Conservation (phyloP, 257 asterid genomes). For the Leptodermis oblonga region DNA sequence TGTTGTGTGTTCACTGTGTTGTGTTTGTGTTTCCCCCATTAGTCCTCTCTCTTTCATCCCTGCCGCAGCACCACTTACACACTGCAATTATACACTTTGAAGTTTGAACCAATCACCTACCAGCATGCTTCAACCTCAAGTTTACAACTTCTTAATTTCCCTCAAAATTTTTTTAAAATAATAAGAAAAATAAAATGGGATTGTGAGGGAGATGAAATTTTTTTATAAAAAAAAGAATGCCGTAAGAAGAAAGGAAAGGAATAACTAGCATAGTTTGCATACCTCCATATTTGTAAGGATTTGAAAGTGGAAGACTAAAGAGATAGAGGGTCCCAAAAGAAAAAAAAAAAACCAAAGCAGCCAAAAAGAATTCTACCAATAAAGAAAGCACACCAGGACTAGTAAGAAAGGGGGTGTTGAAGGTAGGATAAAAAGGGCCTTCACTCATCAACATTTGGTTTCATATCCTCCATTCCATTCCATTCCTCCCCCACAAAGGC, state of each 20-base stretch:
- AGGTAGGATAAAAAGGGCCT: conserved; percentile 43
- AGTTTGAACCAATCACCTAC: conserved; percentile 52
- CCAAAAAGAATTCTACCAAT: conserved; percentile 38
- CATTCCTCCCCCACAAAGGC: conserved; percentile 12
- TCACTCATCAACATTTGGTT: conserved; percentile 7
- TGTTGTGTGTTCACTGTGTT: conserved; percentile 58
- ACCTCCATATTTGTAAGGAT: conserved; percentile 33
- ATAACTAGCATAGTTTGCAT: conserved; percentile 34
- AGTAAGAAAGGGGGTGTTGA: conserved; percentile 15
- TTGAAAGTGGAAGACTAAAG: conserved; percentile 19
- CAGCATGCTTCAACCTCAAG: conserved; percentile 25
- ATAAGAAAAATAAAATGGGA: conserved; percentile 5
- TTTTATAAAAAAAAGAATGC: conserved; percentile 51
- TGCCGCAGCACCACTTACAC: conserved; percentile 30
- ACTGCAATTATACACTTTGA: conserved; percentile 38
- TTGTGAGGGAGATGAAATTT: conserved; percentile 45
- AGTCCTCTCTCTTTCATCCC: conserved; percentile 18
- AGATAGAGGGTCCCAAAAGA: conserved; percentile 29
- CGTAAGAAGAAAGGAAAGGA: conserved; percentile 72
- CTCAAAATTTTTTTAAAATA: neutral
- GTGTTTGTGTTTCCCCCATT: conserved; percentile 30
- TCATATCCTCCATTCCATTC: conserved; percentile 8
- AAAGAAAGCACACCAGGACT: conserved; percentile 25
- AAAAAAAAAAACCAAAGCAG: conserved; percentile 20
- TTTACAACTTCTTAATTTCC: neutral